These are phyloP conservation scores for Taphrina pruni DNA, from an alignment of 1,139 yeast genomes.

Conservation along the genomic window DNA sequence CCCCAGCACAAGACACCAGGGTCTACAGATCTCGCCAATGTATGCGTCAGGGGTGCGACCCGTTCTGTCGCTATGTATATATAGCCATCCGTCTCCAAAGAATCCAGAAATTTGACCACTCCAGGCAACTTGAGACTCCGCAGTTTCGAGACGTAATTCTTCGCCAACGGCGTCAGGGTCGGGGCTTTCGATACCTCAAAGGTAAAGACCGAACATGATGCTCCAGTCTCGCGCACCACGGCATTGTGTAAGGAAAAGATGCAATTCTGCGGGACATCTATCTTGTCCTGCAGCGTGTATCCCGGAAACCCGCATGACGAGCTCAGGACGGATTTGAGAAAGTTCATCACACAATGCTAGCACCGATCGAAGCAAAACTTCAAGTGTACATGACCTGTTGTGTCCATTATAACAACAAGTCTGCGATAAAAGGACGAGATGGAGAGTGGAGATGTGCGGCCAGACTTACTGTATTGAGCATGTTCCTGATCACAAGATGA, in stretches of 20 bases:
- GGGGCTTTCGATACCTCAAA: slow-evolving; percentile 60
- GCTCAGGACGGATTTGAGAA: slow-evolving; percentile 46
- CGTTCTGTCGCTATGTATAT: slow-evolving; percentile 80
- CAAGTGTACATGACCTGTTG: neutral
- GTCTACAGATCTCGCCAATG: slow-evolving; percentile 53
- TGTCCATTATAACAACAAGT: neutral
- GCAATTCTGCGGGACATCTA: slow-evolving; percentile 45
- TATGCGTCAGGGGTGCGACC: slow-evolving; percentile 62
- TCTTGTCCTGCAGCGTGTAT: slow-evolving; percentile 45
- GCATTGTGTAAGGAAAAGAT: slow-evolving; percentile 47
- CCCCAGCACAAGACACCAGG: slow-evolving; percentile 58
- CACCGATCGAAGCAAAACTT: no score
- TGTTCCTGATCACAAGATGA: neutral
- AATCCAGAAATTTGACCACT: slow-evolving; percentile 69
- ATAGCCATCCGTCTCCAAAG: slow-evolving; percentile 64
- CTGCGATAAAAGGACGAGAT: neutral
- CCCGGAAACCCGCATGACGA: slow-evolving; percentile 44
- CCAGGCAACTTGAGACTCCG: slow-evolving; percentile 81
- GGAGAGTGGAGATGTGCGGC: neutral
- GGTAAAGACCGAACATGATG: slow-evolving; percentile 64
- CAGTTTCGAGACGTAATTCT: slow-evolving; percentile 68
- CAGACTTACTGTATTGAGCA: no score
- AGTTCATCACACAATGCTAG: slow-evolving; percentile 43
- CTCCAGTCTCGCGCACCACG: slow-evolving; percentile 52
- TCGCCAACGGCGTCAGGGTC: slow-evolving; percentile 59